phyloP scores from a whole-genome alignment of 805 yeast genomes.

The Brettanomyces custersianus region DNA sequence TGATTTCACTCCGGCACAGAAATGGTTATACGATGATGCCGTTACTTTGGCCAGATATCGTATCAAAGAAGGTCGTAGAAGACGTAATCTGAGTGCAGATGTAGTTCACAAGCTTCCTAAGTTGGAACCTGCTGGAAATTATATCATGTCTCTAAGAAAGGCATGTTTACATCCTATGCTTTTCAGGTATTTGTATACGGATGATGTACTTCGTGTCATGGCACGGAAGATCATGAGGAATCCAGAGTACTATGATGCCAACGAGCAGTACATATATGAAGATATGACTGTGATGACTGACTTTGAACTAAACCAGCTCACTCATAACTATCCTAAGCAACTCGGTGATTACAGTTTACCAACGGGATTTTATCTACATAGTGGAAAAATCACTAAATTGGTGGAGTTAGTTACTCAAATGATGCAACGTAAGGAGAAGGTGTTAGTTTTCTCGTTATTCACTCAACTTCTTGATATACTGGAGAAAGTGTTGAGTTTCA shows the following conservation, averaged over 20 bases:
- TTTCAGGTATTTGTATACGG: slow-evolving; percentile 59
- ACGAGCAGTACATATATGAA: slow-evolving; percentile 67
- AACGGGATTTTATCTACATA: slow-evolving; percentile 41
- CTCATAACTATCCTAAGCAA: slow-evolving; percentile 64
- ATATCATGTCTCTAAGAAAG: slow-evolving; percentile 82
- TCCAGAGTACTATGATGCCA: slow-evolving; percentile 70
- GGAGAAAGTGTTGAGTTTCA: slow-evolving; percentile 59
- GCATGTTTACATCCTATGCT: slow-evolving; percentile 89
- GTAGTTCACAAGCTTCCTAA: slow-evolving; percentile 26
- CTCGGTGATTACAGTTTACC: slow-evolving; percentile 44
- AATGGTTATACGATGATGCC: slow-evolving; percentile 51
- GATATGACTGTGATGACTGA: slow-evolving; percentile 96
- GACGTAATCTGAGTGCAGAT: slow-evolving; percentile 26
- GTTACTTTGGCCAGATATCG: slow-evolving; percentile 35
- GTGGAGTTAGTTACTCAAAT: slow-evolving; percentile 48
- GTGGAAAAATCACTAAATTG: slow-evolving; percentile 68
- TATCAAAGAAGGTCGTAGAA: slow-evolving; percentile 33
- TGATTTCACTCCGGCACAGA: slow-evolving; percentile 48
- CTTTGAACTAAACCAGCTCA: slow-evolving; percentile 70
- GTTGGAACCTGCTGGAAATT: slow-evolving; percentile 36
- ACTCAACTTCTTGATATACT: slow-evolving; percentile 87
- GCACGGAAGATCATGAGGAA: slow-evolving; percentile 72
- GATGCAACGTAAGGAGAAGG: slow-evolving; percentile 49
- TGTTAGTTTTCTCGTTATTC: slow-evolving; percentile 81
- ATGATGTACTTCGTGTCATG: slow-evolving; percentile 53